A percentile compares a stretch with the other conserved stretches of the same genome.
These are phyloP conservation scores for Hypoxylon sp. DNA, from an alignment of 2,329 filamentous ascomycete genomes.

Conservation along the genomic window DNA sequence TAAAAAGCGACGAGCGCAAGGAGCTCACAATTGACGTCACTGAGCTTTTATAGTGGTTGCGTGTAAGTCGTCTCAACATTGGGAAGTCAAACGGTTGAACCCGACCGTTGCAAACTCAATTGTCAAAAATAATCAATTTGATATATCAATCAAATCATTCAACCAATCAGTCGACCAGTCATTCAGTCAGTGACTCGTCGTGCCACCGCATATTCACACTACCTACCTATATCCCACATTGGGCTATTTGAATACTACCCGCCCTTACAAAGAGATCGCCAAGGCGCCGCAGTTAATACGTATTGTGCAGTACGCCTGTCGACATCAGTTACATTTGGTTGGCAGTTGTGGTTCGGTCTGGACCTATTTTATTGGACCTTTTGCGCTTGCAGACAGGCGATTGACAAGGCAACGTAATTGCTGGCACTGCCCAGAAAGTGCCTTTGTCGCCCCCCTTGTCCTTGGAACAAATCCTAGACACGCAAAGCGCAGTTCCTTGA, in stretches of 20 bases:
- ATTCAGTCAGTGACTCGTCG: slow-evolving; percentile 30
- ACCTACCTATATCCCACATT: slow-evolving; percentile 28
- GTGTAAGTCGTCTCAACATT: slow-evolving; percentile 27
- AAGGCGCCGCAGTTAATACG: slow-evolving; percentile 40
- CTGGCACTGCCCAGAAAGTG: slow-evolving; percentile 30
- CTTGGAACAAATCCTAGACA: slow-evolving; percentile 45
- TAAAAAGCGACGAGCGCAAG: slow-evolving; percentile 34
- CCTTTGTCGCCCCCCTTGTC: slow-evolving; percentile 33
- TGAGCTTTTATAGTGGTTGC: slow-evolving; percentile 24
- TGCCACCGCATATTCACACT: slow-evolving; percentile 21
- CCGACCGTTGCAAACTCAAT: slow-evolving; percentile 31
- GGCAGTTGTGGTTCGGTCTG: slow-evolving; percentile 25
- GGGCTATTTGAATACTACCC: slow-evolving; percentile 30
- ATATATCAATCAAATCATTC: slow-evolving; percentile 22
- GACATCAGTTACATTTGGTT: slow-evolving; percentile 25
- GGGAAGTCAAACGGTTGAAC: slow-evolving; percentile 17
- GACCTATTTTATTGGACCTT: slow-evolving; percentile 35
- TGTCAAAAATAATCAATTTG: slow-evolving; percentile 18
- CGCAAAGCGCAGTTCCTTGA: slow-evolving; percentile 49
- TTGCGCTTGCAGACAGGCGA: slow-evolving; percentile 16
- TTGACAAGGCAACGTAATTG: slow-evolving; percentile 42
- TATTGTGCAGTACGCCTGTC: slow-evolving; percentile 37
- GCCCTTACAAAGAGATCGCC: slow-evolving; percentile 38
- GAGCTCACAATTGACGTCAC: slow-evolving; percentile 43
- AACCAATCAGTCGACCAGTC: slow-evolving; percentile 26